Evolutionary conservation across 1,284 basidiomycete genomes (phyloP), one percentile per base, ranked within the genome.

Genomic region (Moesziomyces parantarcticus): DNA sequence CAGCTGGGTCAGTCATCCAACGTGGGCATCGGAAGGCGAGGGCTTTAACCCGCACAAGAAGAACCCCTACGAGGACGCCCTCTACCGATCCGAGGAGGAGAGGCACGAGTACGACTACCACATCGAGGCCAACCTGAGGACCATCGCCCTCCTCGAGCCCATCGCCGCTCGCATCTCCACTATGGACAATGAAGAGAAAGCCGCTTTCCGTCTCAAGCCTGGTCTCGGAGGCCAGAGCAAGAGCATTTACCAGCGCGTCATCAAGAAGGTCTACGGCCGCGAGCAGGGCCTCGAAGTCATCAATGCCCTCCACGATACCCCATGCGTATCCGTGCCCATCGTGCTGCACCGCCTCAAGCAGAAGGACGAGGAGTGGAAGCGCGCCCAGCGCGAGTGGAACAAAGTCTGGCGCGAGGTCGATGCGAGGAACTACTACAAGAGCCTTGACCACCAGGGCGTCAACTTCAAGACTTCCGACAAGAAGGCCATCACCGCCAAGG

Each of bases 41-140:
- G 89, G 92, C 1, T 98, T 98, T 85, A 89, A 94, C 61, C 89
- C 95, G 6, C 94, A 97, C 85, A 96, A 96, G 88, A 98, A 98
- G 87, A 99, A 97, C 84, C 88, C 90, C 3, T 98, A 93, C 84
- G 97, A 99, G 85, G 95, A 98, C 80, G 92, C 93, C 0, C 88
- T 99, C 58, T 95, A 99, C 86, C 93, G 93, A 84, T 92, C 92
- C 76, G 97, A 99, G 84, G 97, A 99, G 84, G 97, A 99, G 84
- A 90, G 97, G 25, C 94, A 98, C 86, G 97, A 99, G 85, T 99
- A 95, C 85, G 94, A 97, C 81, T 96, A 97, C 77, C 92, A 97
- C 81, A 90, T 99, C 53, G 94, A 98, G 83, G 94, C 92, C 42
- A 90, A 98, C 79, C 86, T 90, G 20, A 90, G 95, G 47, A 98